phyloP scores from a whole-genome alignment of 1,284 basidiomycete species.

The Microstroma glucosiphilum region DNA sequence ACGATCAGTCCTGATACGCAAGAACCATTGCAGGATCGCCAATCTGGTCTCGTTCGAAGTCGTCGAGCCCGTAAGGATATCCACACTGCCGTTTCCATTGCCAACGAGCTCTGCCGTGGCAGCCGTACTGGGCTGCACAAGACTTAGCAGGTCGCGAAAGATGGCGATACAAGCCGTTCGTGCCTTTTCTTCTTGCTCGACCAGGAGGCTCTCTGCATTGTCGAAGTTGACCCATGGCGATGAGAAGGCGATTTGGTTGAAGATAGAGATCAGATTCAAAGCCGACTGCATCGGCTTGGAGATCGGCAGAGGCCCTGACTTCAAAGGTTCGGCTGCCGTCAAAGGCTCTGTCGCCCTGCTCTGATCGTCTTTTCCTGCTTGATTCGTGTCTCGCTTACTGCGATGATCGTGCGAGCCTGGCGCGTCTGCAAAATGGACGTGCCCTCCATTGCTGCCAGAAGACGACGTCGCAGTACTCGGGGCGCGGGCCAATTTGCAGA shows the following conservation, averaged over 20 bases:
- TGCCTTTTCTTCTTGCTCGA: conserved; percentile 22
- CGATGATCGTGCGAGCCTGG: conserved; percentile 16
- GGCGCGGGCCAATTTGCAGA: conserved; percentile 8
- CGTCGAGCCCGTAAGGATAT: no score
- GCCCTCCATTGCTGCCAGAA: conserved; percentile 3
- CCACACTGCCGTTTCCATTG: no score
- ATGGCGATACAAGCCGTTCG: conserved; percentile 35
- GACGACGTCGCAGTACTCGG: neutral
- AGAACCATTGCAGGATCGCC: conserved; percentile 74
- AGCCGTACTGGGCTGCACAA: conserved; percentile 22
- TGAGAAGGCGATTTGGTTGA: conserved; percentile 46
- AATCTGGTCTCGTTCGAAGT: conserved; percentile 56
- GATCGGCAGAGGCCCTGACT: conserved; percentile 6
- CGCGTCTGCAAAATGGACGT: conserved; percentile 12
- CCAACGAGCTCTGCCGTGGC: neutral
- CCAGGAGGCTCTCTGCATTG: neutral
- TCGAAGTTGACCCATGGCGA: conserved; percentile 30
- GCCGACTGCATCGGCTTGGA: conserved; percentile 19
- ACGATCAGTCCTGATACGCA: conserved; percentile 81
- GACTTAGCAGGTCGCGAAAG: conserved; percentile 39
- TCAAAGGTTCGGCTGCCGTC: neutral
- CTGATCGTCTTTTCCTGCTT: neutral
- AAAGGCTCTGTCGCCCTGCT: neutral
- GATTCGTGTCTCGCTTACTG: no score
- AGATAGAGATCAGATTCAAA: conserved; percentile 42